Percentiles rank a stretch among this genome's conserved stretches.
Evolutionary conservation across 441 rosid species (phyloP).

Genomic region (Theobroma grandiflorum): DNA sequence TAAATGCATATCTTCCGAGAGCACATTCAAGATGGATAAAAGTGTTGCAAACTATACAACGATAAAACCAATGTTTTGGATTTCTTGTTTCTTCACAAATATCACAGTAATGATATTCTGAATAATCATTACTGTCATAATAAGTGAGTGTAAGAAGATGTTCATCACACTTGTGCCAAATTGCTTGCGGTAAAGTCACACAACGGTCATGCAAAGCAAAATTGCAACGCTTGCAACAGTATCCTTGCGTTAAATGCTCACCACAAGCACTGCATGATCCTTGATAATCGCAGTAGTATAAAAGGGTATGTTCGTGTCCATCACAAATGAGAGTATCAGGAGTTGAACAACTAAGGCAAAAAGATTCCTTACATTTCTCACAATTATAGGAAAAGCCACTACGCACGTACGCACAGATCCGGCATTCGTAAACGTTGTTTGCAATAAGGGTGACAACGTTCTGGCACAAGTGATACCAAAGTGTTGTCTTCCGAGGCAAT

Average conservation of each 20-base stretch:
- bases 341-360: neutral
- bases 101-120: neutral
- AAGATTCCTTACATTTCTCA: neutral
- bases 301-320: neutral
- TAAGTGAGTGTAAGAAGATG: conserved; percentile 1
- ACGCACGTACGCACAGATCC: fast-evolving
- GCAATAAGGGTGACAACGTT: neutral
- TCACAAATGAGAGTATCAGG: neutral
- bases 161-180: neutral
- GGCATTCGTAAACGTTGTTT: neutral
- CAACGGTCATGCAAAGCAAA: neutral
- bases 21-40: neutral
- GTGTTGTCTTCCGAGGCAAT: neutral
- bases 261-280: neutral
- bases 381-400: neutral
- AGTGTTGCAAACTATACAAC: neutral
- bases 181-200: neutral
- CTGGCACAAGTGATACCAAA: neutral
- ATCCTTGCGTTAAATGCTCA: neutral
- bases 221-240: neutral
- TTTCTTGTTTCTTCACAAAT: conserved; percentile 3
- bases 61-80: neutral
- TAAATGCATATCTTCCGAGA: neutral
- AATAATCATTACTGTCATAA: neutral
- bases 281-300: neutral